phyloP scores from a whole-genome alignment of 371 early-diverging fungal genomes.

The Coelomomyces lativittatus region DNA sequence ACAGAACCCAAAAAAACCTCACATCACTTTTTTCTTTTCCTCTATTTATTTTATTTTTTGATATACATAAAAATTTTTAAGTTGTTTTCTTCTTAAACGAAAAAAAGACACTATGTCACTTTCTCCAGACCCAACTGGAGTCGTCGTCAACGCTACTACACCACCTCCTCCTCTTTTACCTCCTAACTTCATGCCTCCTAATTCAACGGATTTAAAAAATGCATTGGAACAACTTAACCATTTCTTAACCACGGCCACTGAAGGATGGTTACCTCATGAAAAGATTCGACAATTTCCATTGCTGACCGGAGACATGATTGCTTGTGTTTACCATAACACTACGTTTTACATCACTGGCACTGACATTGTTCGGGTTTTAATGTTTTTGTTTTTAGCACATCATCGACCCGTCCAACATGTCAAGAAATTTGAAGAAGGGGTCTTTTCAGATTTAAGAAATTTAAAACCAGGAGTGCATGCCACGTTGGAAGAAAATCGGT shows the following conservation, averaged over 20 bases:
- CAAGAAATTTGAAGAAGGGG: slow-evolving; percentile 99
- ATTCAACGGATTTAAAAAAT: too few relatives aligned
- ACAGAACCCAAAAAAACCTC: too few relatives aligned
- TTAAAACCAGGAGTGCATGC: slow-evolving; percentile 96
- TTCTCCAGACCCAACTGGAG: too few relatives aligned
- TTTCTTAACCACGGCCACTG: slow-evolving; percentile 40
- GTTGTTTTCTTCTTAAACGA: too few relatives aligned
- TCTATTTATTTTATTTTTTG: too few relatives aligned
- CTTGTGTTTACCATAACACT: slow-evolving; percentile 77
- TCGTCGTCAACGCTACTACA: too few relatives aligned
- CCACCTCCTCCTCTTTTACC: too few relatives aligned
- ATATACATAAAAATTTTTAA: too few relatives aligned
- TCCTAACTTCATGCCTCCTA: too few relatives aligned
- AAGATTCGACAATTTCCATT: slow-evolving; percentile 50
- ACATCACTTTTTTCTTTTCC: too few relatives aligned
- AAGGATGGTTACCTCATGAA: slow-evolving; percentile 27
- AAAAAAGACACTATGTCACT: too few relatives aligned
- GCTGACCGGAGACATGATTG: slow-evolving; percentile 65
- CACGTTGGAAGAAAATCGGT: slow-evolving; percentile 85
- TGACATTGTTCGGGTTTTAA: slow-evolving; percentile 90
- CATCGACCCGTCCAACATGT: slow-evolving; percentile 70
- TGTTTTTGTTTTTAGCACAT: slow-evolving; percentile 83
- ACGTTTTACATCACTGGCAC: slow-evolving; percentile 91
- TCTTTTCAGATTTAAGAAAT: slow-evolving; percentile 91
- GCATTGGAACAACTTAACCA: slow-evolving; percentile 37